phyloP scores from a whole-genome alignment of 164 flowering plant species.

The Umbellularia californica region DNA sequence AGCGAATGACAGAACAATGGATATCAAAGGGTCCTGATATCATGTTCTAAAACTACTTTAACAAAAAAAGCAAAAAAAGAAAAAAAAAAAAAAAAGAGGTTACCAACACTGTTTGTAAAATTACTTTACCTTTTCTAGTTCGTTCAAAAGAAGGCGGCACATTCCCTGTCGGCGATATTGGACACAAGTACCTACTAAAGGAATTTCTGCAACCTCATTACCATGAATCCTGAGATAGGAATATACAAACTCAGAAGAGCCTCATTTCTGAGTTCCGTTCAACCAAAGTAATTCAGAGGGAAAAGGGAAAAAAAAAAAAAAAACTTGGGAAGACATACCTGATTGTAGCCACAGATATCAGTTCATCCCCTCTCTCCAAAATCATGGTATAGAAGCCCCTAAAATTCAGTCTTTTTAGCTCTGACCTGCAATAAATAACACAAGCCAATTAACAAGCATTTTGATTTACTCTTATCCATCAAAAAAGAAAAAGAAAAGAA shows the following conservation, averaged over 20 bases:
- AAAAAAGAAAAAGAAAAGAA: not conserved
- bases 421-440: constrained; percentile 44
- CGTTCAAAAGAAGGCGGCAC: constrained; percentile 74
- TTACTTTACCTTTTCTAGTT: constrained; percentile 43
- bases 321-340: constrained; percentile 35
- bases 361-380: constrained; percentile 69
- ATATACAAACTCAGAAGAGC: not conserved
- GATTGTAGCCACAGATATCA: constrained; percentile 64
- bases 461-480: too few relatives aligned
- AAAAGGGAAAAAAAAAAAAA: constrained; percentile 1
- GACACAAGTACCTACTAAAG: constrained; percentile 75
- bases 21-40: too few relatives aligned
- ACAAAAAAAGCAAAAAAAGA: too few relatives aligned
- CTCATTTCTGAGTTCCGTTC: not conserved
- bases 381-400: constrained; percentile 74
- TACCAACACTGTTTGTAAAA: too few relatives aligned
- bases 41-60: too few relatives aligned
- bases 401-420: constrained; percentile 68
- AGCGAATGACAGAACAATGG: too few relatives aligned
- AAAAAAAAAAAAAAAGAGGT: too few relatives aligned
- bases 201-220: constrained; percentile 80
- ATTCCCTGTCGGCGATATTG: constrained; percentile 77
- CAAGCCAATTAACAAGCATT: not conserved
- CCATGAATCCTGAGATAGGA: constrained; percentile 55
- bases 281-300: not conserved